phyloP scores from a whole-genome alignment of 2,329 filamentous ascomycete genomes.

The Nemania abortiva region DNA sequence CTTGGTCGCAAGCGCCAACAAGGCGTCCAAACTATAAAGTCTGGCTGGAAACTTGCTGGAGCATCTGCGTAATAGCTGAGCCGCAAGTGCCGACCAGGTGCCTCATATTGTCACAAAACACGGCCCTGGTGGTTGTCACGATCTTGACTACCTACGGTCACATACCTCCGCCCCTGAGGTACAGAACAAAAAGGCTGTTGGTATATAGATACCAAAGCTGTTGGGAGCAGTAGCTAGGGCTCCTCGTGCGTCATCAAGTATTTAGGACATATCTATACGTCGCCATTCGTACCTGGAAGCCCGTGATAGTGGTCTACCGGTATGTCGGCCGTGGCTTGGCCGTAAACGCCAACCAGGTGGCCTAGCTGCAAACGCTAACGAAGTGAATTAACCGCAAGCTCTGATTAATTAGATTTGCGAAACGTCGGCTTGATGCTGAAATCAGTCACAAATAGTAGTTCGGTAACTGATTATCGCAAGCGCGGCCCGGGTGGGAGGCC shows the following conservation, averaged over 20 bases:
- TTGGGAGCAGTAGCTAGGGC: too few species aligned
- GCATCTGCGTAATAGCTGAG: constrained; percentile 5
- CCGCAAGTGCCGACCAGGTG: constrained; percentile 4
- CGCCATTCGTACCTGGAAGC: too few species aligned
- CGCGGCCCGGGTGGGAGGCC: not conserved
- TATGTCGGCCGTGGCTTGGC: constrained; percentile 13
- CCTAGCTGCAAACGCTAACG: not conserved
- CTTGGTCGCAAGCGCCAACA: constrained; percentile 9
- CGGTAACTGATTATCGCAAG: not conserved
- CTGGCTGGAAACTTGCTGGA: constrained; percentile 4
- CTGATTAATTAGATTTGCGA: not conserved
- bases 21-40: not conserved
- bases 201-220: too few species aligned
- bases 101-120: constrained; percentile 10
- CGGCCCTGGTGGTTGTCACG: too few species aligned
- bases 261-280: too few species aligned
- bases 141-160: too few species aligned
- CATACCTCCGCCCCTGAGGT: too few species aligned
- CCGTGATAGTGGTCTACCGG: constrained; percentile 7
- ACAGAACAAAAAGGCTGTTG: too few species aligned
- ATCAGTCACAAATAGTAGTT: not conserved
- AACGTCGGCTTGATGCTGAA: not conserved
- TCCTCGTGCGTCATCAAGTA: too few species aligned
- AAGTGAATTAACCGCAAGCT: not conserved
- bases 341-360: too few species aligned